Base-by-base conservation (phyloP, 2,329 filamentous ascomycete genomes). In the Arthrinium phaeospermum region DNA sequence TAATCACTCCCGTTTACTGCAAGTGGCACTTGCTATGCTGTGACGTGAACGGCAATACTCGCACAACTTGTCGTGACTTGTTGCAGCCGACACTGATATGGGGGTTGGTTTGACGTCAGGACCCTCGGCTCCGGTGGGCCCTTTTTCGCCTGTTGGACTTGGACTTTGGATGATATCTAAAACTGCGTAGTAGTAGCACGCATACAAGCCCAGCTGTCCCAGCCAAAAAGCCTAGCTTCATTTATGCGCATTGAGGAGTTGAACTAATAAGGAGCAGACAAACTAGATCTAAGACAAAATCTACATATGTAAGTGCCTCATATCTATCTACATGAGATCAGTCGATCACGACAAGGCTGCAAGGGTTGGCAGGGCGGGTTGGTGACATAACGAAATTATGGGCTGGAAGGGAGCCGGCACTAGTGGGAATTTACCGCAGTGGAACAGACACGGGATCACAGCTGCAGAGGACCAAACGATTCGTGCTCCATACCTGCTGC, bases 361-460 rank as follows among this genome's bases (percentile, higher is more conserved):
- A 57, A 57, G 51, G 51, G 49, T 51, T 46, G 16, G 19, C 7
- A 22, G 19, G 46, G 19, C 22, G 46, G 22, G 46, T 22, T 49
- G 46, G 46, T n/a, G 46, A 49, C 46, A 49, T n/a, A 8, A n/a
- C 46, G n/a, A 22, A 51, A 24, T 51, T 27, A 27, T 51, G 49
- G 34, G 57, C 57, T 64, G 57, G 34, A n/a, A 41, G 57, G 37
- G 10, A 41, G 19, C 34, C 30, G 34, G 30, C 34, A 13, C 57
- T 64, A 64, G 57, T 41, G 57, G 34, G 57, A n/a, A 41, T 64
- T 64, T 64, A 34, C 57, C 57, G 57, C 57, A 41, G 57, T 64
- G 57, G 57, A 41, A 64, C 57, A 41, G 4, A 64, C 34, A 64
- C 30, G 57, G 57, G 57, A 41, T 64, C 34, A 64, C 57, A 64